Evolutionary conservation across 2,329 filamentous ascomycete genomes (phyloP).

Genomic region (Neofusicoccum umdonicola): DNA sequence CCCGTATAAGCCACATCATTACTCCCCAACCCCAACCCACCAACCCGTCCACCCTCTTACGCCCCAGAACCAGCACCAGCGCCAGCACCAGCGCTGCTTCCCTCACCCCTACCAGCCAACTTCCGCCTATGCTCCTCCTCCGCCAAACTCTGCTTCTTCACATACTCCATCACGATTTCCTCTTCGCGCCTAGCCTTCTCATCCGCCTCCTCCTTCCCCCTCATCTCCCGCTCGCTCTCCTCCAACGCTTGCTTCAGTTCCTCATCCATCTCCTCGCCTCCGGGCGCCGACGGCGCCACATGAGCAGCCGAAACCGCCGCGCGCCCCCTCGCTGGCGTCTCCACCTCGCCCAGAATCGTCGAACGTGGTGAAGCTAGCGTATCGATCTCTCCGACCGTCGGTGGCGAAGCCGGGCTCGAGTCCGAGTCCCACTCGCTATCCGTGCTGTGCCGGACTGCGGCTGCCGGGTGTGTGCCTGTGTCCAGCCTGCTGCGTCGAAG

Average conservation of each 20-base stretch:
- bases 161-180: constrained; percentile 67
- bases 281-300: constrained; percentile 33
- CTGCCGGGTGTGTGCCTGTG: constrained; percentile 14
- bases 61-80: background rate
- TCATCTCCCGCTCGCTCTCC: constrained; percentile 23
- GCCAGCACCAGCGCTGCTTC: background rate
- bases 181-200: constrained; percentile 58
- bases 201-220: constrained; percentile 24
- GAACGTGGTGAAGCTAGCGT: background rate
- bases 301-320: background rate
- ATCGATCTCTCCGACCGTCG: background rate
- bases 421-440: background rate
- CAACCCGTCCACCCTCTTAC: background rate
- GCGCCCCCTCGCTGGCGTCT: constrained; percentile 8
- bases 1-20: background rate
- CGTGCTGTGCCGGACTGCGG: constrained; percentile 18
- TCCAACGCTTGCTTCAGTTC: constrained; percentile 37
- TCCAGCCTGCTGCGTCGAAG: constrained; percentile 46
- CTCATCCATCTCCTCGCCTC: constrained; percentile 32
- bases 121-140: constrained; percentile 57
- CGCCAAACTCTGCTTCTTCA: constrained; percentile 71
- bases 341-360: constrained; percentile 25
- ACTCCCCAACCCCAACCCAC: background rate
- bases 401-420: background rate
- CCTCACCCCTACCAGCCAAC: constrained; percentile 31